Base-by-base conservation (phyloP, 495 filamentous ascomycete species). In the Penicillium ochrochloron region DNA sequence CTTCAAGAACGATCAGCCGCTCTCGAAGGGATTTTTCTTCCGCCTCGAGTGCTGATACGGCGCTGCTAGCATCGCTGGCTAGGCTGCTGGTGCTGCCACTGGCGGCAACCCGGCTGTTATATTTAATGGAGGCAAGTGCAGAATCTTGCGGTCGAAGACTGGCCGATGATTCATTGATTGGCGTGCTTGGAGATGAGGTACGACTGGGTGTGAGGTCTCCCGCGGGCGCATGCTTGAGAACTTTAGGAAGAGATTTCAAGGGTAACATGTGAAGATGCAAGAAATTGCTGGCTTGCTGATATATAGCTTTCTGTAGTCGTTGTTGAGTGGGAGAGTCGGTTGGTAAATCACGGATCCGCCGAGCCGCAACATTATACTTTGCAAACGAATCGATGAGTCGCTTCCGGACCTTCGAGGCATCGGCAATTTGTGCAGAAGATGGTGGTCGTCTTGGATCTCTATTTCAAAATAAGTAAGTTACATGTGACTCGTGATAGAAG, bases 231-330 rank as follows among this genome's bases (percentile, higher is more conserved):
- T 91, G 90, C 59, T 90, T 93, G 34, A 97, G 80, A 53, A 97
- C 80, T 66, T 90, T 90, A 0, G 94, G 95, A 0, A 97, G 81
- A 10, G 88, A 86, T 75, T 97, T 96, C 15, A 99, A 79, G 1
- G 95, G 92, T 15, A 99, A 83, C 89, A 99, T 94, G 66, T 99
- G 92, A 31, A 94, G 81, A 68, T 95, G 92, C 1, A 99, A 79
- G 70, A 99, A 97, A 64, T 87, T 88, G 58, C 86, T 89, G 5
- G 92, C 91, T 67, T 93, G 87, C 64, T 91, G 86, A 65, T 97
- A 91, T 31, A 99, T 89, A 2, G 90, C 86, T 67, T 90, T 92
- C 70, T 97, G 95, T 17, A 99, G 81, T 27, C 83, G 84, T 61
- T 84, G 73, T 72, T 99, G 93, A 0, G 91, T 88, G 2, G 87